These are phyloP conservation scores for Diplogelasinospora grovesii DNA, from an alignment of 495 filamentous ascomycete genomes.

Conservation along the genomic window DNA sequence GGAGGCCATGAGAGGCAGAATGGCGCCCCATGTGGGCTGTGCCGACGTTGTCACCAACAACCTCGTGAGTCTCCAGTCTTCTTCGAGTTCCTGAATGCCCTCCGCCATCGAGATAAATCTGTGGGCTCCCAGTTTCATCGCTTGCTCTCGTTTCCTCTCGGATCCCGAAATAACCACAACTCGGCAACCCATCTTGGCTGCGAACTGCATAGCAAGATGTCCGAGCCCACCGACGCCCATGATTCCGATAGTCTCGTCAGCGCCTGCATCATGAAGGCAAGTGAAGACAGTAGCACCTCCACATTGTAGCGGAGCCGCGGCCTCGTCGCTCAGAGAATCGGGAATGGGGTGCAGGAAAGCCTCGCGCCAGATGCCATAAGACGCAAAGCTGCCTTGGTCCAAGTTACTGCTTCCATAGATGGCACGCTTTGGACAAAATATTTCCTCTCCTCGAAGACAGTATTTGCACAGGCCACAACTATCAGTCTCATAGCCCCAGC, in stretches of 20 bases:
- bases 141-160: too few species aligned
- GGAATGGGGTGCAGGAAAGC: constrained; percentile 36
- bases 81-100: too few species aligned
- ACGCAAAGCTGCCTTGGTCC: constrained; percentile 17
- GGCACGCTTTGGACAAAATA: constrained; percentile 12
- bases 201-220: constrained; percentile 56
- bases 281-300: constrained; percentile 53
- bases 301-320: constrained; percentile 52
- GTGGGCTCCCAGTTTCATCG: too few species aligned
- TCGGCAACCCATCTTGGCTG: constrained; percentile 50
- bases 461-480: constrained; percentile 13
- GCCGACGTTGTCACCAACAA: too few species aligned
- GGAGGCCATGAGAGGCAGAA: too few species aligned
- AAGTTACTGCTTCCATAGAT: constrained; percentile 11
- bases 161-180: too few species aligned
- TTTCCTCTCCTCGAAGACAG: constrained; percentile 17
- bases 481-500: constrained; percentile 45
- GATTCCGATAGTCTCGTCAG: constrained; percentile 41
- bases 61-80: too few species aligned
- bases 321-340: constrained; percentile 29
- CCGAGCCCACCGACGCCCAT: constrained; percentile 55
- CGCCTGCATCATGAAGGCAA: constrained; percentile 30
- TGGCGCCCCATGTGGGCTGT: too few species aligned
- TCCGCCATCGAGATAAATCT: too few species aligned
- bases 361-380: constrained; percentile 21